Percentiles rank a stretch among this genome's conserved stretches.
phyloP scores from a whole-genome alignment of 2,329 filamentous ascomycete species.

The Apiospora malaysiana region DNA sequence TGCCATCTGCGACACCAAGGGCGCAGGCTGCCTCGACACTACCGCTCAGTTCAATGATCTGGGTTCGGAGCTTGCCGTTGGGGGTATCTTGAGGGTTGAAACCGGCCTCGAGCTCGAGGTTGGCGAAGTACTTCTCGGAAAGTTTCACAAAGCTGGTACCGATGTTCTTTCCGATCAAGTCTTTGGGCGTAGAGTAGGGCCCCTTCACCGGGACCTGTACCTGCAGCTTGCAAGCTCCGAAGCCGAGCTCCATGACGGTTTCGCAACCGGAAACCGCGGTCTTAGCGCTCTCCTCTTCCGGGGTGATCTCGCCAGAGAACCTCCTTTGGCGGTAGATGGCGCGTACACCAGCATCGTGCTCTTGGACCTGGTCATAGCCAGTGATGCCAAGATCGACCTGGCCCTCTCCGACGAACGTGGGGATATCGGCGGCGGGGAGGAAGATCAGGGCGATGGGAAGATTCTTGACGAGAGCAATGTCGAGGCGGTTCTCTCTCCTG shows the following conservation, averaged over 20 bases:
- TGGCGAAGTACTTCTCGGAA: conserved; percentile 81
- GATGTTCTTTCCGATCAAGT: conserved; percentile 90
- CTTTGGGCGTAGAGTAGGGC: conserved; percentile 67
- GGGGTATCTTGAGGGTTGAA: conserved; percentile 39
- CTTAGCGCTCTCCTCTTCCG: conserved; percentile 49
- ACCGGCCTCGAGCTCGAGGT: conserved; percentile 67
- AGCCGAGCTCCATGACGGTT: conserved; percentile 87
- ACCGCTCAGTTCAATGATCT: conserved; percentile 92
- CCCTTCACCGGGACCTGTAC: conserved; percentile 96
- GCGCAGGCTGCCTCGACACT: conserved; percentile 98
- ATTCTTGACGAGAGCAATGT: conserved; percentile 98
- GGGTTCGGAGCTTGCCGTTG: conserved; percentile 72
- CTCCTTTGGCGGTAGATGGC: conserved; percentile 54
- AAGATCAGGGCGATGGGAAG: conserved; percentile 94
- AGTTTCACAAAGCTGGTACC: conserved; percentile 94
- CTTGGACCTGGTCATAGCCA: conserved; percentile 87
- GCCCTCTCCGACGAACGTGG: conserved; percentile 95
- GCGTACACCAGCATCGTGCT: conserved; percentile 75
- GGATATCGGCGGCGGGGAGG: conserved; percentile 95
- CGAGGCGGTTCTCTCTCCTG: conserved; percentile 89
- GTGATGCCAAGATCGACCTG: conserved; percentile 94
- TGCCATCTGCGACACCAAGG: conserved; percentile 92
- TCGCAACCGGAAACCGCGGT: conserved; percentile 69
- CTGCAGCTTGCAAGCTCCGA: conserved; percentile 90
- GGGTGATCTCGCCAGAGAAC: conserved; percentile 52